These are phyloP conservation scores for Aleurites moluccanus DNA, from an alignment of 441 rosid genomes.

Conservation along the genomic window DNA sequence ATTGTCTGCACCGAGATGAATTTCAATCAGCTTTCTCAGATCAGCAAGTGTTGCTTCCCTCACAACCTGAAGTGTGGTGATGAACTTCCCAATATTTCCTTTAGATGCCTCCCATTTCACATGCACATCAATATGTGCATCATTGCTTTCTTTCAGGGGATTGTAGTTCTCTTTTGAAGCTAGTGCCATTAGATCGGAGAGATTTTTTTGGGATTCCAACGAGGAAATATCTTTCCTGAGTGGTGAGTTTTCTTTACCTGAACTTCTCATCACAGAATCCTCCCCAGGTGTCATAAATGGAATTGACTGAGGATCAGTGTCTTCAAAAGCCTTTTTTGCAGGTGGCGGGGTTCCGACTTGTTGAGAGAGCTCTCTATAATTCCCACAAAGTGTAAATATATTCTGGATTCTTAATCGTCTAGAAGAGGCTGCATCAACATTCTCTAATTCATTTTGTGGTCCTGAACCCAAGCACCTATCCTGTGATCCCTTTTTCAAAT, in stretches of 20 bases:
- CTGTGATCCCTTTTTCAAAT: not conserved
- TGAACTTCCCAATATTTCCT: conserved; percentile 51
- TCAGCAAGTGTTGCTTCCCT: conserved; percentile 64
- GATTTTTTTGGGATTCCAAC: conserved; percentile 17
- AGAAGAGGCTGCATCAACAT: conserved; percentile 49
- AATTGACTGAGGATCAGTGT: conserved; percentile 29
- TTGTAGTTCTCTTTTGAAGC: conserved; percentile 55
- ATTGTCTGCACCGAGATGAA: conserved; percentile 56
- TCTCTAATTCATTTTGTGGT: conserved; percentile 22
- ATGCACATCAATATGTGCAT: conserved; percentile 45
- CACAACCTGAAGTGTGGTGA: conserved; percentile 50
- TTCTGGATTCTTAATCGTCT: conserved; percentile 73
- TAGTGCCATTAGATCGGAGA: conserved; percentile 22
- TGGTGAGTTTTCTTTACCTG: conserved; percentile 27
- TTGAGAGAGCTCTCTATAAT: conserved; percentile 80
- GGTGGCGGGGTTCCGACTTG: conserved; percentile 44
- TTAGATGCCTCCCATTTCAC: conserved; percentile 68
- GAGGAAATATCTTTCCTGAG: conserved; percentile 14
- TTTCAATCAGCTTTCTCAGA: conserved; percentile 71
- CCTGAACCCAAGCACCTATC: not conserved
- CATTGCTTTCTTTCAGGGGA: conserved; percentile 32
- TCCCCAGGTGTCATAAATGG: conserved; percentile 7
- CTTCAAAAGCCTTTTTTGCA: conserved; percentile 32
- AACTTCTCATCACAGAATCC: conserved; percentile 8
- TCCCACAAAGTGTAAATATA: conserved; percentile 89